These are phyloP conservation scores for Talaromyces rugulosus DNA, from an alignment of 2,329 filamentous ascomycete genomes.

Conservation along the genomic window DNA sequence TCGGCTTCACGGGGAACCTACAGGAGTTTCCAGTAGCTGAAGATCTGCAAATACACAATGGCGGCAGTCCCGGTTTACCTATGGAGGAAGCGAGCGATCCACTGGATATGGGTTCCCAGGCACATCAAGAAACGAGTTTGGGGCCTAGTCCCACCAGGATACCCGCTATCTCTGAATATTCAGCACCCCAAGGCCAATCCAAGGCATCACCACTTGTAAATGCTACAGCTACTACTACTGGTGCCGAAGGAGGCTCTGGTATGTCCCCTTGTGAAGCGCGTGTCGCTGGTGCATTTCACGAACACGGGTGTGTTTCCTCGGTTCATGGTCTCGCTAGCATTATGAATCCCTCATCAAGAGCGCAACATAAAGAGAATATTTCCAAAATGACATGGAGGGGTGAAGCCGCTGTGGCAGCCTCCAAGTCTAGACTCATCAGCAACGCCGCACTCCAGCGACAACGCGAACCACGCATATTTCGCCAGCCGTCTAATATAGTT, in stretches of 20 bases:
- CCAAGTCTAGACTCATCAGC: conserved; percentile 31
- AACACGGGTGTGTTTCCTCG: conserved; percentile 30
- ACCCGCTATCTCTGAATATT: not conserved
- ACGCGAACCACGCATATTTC: conserved; percentile 27
- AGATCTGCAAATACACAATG: not conserved
- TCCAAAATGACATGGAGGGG: conserved; percentile 10
- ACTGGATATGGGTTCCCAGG: not conserved
- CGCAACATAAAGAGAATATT: conserved; percentile 26
- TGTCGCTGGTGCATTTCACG: conserved; percentile 32
- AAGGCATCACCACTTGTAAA: not conserved
- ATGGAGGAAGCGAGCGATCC: not conserved
- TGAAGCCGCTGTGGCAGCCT: conserved; percentile 2
- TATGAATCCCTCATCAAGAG: conserved; percentile 28
- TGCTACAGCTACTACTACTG: not conserved
- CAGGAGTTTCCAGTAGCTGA: not conserved
- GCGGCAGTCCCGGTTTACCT: not conserved
- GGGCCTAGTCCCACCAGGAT: not conserved
- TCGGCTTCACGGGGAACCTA: not conserved
- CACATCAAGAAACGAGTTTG: not conserved
- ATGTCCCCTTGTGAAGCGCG: conserved; percentile 32
- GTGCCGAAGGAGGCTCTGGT: not conserved
- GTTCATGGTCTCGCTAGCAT: conserved; percentile 34
- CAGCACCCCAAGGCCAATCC: not conserved
- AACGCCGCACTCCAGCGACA: conserved; percentile 33
- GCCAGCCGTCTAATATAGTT: conserved; percentile 25